A percentile compares a stretch with the other conserved stretches of the same genome.
Evolutionary conservation across 2,329 filamentous ascomycete genomes (phyloP).

Genomic region (Atkinsonella texensis): DNA sequence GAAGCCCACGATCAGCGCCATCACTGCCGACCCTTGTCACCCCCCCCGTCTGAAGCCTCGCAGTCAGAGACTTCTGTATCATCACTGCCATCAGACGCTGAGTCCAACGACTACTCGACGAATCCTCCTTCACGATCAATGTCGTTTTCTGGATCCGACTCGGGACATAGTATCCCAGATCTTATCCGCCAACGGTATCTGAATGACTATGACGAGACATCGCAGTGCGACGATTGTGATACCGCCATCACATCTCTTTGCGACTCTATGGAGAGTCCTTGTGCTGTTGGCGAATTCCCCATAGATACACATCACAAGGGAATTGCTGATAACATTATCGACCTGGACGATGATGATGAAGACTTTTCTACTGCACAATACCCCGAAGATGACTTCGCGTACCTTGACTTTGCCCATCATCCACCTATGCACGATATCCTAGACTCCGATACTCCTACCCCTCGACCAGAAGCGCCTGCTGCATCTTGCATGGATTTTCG

Average conservation of each 20-base stretch:
- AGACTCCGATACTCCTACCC: constrained; percentile 33
- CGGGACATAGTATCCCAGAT: constrained; percentile 24
- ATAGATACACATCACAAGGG: constrained; percentile 18
- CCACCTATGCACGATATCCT: constrained; percentile 20
- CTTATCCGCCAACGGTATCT: constrained; percentile 17
- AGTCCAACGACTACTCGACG: constrained; percentile 21
- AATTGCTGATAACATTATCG: constrained; percentile 19
- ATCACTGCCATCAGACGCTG: constrained; percentile 21
- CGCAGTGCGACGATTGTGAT: constrained; percentile 33
- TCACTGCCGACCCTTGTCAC: constrained; percentile 18
- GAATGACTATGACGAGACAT: constrained; percentile 32
- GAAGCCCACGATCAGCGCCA: constrained; percentile 10
- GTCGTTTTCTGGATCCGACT: constrained; percentile 41
- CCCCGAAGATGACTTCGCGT: constrained; percentile 25
- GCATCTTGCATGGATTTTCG: constrained; percentile 27
- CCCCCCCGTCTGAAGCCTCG: constrained; percentile 39
- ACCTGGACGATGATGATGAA: constrained; percentile 24
- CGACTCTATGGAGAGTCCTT: constrained; percentile 30
- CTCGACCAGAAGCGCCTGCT: constrained; percentile 23
- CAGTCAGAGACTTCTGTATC: constrained; percentile 31
- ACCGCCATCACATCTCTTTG: constrained; percentile 32
- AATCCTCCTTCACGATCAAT: constrained; percentile 34
- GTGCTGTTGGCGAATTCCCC: constrained; percentile 20
- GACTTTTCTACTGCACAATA: constrained; percentile 27
- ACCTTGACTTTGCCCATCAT: constrained; percentile 12